Base-by-base conservation (phyloP, 495 filamentous ascomycete species). In the Chaetomidium leptoderma region DNA sequence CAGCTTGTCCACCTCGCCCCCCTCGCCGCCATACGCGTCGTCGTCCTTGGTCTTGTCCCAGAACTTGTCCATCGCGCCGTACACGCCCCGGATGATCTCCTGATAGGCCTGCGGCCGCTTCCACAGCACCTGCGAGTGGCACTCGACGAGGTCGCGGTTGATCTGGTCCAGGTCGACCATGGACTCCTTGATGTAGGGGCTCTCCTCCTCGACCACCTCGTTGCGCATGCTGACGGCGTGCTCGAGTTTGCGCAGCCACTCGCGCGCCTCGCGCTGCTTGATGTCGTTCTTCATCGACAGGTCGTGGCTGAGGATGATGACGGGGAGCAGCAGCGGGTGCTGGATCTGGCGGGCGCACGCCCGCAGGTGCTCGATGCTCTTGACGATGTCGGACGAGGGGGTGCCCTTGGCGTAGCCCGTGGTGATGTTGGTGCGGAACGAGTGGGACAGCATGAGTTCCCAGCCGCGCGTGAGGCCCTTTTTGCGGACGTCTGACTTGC, bases 361-460 rank as follows among this genome's bases (percentile, higher is more conserved):
- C 27, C 60, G 66, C 5, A 83, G 66, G 55, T 81, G 76, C 36
- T 69, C 64, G 61, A 83, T 70, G 51, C 70, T 68, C 13, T 68
- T 59, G 1, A 66, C 58, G 24, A 82, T 74, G 62, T 82, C 78
- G 14, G 78, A 78, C 17, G 73, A 76, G 9, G 67, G 54, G 3
- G 80, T 83, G 6, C 80, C 80, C 68, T 83, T 83, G 40, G 74
- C 73, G 59, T 73, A 83, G 5, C 79, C 80, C 1, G 74, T 76
- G 2, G 80, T 83, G 58, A 81, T 73, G 33, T 70, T 70, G 1
- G 72, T 75, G 9, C 67, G 71, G 57, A 81, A 76, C 19, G 76
- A 76, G 56, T 83, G 78, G 6, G 78, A 80, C n/a, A 83, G 72
- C 73, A 78, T 81, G 11, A 83, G 66, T 61, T 83, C 80, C 79